Percentiles rank a stretch among this genome's conserved stretches.
These are phyloP conservation scores for Stemphylium lycopersici DNA, from an alignment of 2,329 filamentous ascomycete species.

Conservation along the genomic window DNA sequence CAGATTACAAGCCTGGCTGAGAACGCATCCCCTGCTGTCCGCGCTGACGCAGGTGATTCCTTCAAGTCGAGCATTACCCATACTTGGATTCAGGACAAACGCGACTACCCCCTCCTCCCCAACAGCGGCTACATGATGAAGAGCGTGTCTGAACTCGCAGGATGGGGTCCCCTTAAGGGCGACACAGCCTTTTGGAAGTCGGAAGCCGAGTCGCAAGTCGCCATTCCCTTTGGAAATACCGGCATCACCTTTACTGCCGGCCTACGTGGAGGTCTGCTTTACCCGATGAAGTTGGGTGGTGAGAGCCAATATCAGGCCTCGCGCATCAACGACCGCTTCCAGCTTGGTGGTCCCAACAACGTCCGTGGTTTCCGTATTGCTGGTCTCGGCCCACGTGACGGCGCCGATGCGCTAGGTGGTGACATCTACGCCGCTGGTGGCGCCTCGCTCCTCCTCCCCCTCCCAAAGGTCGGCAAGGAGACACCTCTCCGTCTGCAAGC, in stretches of 20 bases:
- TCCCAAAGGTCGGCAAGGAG: slow-evolving; percentile 81
- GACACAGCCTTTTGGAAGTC: slow-evolving; percentile 94
- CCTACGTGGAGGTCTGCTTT: slow-evolving; percentile 80
- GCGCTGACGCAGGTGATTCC: slow-evolving; percentile 85
- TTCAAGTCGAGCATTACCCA: slow-evolving; percentile 88
- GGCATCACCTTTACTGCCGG: slow-evolving; percentile 85
- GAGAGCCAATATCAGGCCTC: slow-evolving; percentile 66
- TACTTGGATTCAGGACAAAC: slow-evolving; percentile 77
- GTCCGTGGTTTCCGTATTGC: slow-evolving; percentile 91
- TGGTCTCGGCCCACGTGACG: slow-evolving; percentile 87
- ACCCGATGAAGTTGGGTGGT: slow-evolving; percentile 73
- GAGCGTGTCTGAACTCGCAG: slow-evolving; percentile 81
- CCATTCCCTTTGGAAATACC: slow-evolving; percentile 74
- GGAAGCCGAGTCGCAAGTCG: slow-evolving; percentile 82
- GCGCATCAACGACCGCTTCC: slow-evolving; percentile 91
- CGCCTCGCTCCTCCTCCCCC: slow-evolving; percentile 81
- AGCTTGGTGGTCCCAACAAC: slow-evolving; percentile 91
- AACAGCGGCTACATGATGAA: slow-evolving; percentile 81
- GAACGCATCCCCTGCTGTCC: slow-evolving; percentile 79
- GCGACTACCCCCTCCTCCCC: slow-evolving; percentile 85
- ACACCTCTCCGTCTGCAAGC: slow-evolving; percentile 86
- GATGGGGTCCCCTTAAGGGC: slow-evolving; percentile 79
- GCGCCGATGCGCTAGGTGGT: slow-evolving; percentile 83
- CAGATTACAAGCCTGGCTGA: slow-evolving; percentile 81
- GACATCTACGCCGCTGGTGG: slow-evolving; percentile 91